Conservation (phyloP, 305 asterid species). For the Rubia tinctorum region DNA sequence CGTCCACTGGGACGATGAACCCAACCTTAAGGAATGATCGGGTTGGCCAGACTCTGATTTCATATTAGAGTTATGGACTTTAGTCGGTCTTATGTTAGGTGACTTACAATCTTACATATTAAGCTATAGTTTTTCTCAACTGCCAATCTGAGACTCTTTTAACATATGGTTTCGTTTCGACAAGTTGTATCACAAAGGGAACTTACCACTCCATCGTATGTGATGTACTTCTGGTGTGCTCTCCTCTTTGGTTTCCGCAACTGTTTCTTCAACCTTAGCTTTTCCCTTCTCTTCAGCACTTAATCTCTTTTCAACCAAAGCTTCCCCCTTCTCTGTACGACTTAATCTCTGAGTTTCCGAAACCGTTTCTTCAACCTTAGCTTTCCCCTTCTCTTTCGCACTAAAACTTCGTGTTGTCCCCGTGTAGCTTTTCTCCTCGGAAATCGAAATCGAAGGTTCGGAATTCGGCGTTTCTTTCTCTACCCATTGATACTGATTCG, state of each 20-base stretch:
- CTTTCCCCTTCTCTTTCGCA: constrained; percentile 5
- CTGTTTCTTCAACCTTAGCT: background rate
- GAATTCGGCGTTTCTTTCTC: background rate
- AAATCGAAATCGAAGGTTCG: background rate
- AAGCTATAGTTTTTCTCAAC: no score
- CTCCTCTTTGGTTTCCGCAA: background rate
- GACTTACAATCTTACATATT: no score
- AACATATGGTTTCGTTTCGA: background rate
- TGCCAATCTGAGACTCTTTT: no score
- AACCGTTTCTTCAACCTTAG: background rate
- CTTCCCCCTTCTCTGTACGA: background rate
- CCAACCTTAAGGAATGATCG: no score
- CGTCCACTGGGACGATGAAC: no score
- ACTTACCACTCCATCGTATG: background rate
- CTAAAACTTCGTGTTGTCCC: background rate
- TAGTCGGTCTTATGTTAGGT: no score
- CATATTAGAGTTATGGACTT: no score
- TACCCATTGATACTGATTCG: background rate
- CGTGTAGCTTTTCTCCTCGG: background rate
- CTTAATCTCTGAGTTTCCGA: background rate
- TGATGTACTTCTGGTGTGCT: background rate
- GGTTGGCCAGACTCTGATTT: no score
- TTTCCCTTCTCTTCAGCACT: background rate
- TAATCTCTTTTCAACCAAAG: background rate
- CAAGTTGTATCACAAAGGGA: background rate